These are phyloP conservation scores for Vitis riparia DNA, from an alignment of 164 flowering plant species.

Conservation along the genomic window DNA sequence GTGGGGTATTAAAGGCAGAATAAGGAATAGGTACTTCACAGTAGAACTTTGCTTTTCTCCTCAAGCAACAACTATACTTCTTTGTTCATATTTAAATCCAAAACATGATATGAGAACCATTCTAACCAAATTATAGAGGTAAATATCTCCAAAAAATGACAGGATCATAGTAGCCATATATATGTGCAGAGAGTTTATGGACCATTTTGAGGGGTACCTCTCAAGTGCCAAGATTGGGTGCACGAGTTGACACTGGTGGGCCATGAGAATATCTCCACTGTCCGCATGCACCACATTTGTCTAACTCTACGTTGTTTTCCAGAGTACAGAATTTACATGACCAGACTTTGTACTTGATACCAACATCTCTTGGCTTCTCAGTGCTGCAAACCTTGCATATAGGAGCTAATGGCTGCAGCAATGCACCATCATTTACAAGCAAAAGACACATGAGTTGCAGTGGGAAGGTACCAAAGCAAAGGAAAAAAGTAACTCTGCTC, in stretches of 20 bases:
- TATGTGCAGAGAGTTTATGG: too few relatives aligned
- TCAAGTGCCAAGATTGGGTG: conserved; percentile 71
- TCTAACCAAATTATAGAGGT: too few relatives aligned
- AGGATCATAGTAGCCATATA: too few relatives aligned
- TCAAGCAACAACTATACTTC: too few relatives aligned
- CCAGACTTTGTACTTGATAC: conserved; percentile 57
- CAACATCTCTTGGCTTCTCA: conserved; percentile 53
- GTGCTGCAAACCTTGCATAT: conserved; percentile 60
- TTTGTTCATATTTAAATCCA: too few relatives aligned
- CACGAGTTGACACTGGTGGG: conserved; percentile 45
- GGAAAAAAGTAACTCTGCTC: too few relatives aligned
- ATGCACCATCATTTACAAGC: too few relatives aligned
- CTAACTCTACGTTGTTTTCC: conserved; percentile 64
- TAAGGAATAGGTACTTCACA: too few relatives aligned
- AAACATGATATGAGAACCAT: too few relatives aligned
- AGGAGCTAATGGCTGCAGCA: conserved; percentile 70
- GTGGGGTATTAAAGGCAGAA: too few relatives aligned
- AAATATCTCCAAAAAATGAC: too few relatives aligned
- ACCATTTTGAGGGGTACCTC: neutral
- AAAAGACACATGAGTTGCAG: neutral
- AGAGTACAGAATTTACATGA: conserved; percentile 86
- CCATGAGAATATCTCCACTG: conserved; percentile 96
- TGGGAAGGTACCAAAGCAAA: neutral
- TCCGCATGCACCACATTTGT: conserved; percentile 79
- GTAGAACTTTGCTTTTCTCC: too few relatives aligned